Evolutionary conservation across 1,284 basidiomycete genomes (phyloP), one percentile per base, ranked within the genome.

Genomic region (Apiotrichum sp.): DNA sequence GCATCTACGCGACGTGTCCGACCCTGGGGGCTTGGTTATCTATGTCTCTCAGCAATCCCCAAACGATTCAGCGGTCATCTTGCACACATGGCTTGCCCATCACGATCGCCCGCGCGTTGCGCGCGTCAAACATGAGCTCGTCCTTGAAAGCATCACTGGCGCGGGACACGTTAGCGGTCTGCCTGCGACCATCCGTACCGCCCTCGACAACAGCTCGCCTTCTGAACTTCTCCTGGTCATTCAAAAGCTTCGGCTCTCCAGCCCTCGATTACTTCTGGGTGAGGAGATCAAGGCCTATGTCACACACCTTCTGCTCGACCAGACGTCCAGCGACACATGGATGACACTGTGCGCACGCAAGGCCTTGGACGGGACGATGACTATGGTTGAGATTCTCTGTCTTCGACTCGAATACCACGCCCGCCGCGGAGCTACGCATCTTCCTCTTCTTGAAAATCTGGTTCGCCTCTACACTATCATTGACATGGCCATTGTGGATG

Each of bases 41-140:
- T 58, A 39, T 44, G 44, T 58, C 44, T 54, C 56, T 11, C 56
- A 47, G 36, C 31, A 41, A 16, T 36, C 48, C 9, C 52, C 51
- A 16, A 58, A 51, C 49, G 52, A 51, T 22, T 42, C 56, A 22
- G 52, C 51, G 2, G 55, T 54, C 14, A 43, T 58, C 29, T 39
- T 58, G 3, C 56, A 58, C 49, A 58, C 56, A 29, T 58, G 46
- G 40, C 50, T 58, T 29, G 52, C 56, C 2, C 52, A 54, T 52
- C 39, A 42, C 14, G 49, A 44, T 22, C 40, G 35, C 5, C 13
- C 34, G 2, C 50, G 49, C 29, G 34, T 44, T 22, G 49, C 49
- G 11, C n/a, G 45, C 13, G 32, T 54, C 48, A 35, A 51, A 29
- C 55, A 53, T 40, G 52, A 54, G 35, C 33, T 58, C 29, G 49